phyloP scores from a whole-genome alignment of 1,139 yeast species.

The Yamadazyma taylorii region DNA sequence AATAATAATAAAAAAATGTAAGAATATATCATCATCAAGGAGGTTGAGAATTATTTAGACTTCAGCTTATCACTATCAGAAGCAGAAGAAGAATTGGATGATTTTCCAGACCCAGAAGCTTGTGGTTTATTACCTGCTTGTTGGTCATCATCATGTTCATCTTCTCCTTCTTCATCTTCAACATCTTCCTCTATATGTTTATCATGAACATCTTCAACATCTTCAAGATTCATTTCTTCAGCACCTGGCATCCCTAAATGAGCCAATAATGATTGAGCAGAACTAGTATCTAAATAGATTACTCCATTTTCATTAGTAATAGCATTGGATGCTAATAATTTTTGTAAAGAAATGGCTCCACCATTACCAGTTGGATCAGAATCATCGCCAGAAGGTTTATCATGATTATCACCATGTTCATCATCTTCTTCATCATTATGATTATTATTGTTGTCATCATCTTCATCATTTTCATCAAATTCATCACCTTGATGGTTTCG shows the following conservation, averaged over 20 bases:
- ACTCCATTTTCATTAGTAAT: conserved; percentile 59
- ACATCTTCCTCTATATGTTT: conserved; percentile 29
- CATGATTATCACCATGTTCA: conserved; percentile 23
- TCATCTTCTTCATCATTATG: conserved; percentile 26
- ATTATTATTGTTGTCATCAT: conserved; percentile 13
- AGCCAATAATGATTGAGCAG: conserved; percentile 50
- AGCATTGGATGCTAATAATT: conserved; percentile 51
- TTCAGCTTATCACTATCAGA: no score
- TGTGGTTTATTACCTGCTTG: no score
- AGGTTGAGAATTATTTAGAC: no score
- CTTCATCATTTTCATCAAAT: conserved; percentile 13
- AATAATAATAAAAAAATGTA: no score
- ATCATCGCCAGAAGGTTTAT: conserved; percentile 27
- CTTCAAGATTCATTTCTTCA: conserved; percentile 24
- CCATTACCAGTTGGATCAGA: conserved; percentile 30
- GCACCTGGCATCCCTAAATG: conserved; percentile 46
- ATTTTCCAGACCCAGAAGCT: no score
- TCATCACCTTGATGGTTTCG: conserved; percentile 22
- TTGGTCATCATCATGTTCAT: background rate
- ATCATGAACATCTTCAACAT: conserved; percentile 22
- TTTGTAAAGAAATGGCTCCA: conserved; percentile 53
- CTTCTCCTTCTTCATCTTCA: conserved; percentile 15
- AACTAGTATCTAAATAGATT: conserved; percentile 50
- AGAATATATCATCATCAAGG: no score
- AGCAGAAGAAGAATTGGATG: no score